These are phyloP conservation scores for Emergomyces africanus DNA, from an alignment of 2,329 filamentous ascomycete species.

Conservation along the genomic window DNA sequence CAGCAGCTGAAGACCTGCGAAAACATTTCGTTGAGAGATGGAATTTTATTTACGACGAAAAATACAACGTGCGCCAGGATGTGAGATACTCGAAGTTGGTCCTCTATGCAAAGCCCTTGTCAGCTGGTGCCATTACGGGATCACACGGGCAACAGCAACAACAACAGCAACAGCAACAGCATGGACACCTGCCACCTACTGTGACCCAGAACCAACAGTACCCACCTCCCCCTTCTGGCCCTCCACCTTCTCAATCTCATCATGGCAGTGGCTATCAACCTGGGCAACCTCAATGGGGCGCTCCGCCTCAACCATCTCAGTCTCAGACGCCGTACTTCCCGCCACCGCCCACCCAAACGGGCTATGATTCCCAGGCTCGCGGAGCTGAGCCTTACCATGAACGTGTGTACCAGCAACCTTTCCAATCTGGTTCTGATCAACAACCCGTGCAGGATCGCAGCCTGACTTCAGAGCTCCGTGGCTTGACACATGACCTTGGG, in stretches of 20 bases:
- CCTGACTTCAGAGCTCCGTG: constrained; percentile 19
- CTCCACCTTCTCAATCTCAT: constrained; percentile 14
- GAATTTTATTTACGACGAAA: constrained; percentile 83
- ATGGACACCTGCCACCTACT: constrained; percentile 7
- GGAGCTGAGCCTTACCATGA: constrained; percentile 19
- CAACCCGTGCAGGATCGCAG: constrained; percentile 17
- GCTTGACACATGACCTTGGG: constrained; percentile 26
- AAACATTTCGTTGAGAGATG: constrained; percentile 90
- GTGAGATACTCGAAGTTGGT: constrained; percentile 33
- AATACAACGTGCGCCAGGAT: constrained; percentile 53
- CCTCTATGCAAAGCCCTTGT: constrained; percentile 22
- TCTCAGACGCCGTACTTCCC: constrained; percentile 29
- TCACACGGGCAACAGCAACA: constrained; percentile 6
- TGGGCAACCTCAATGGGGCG: constrained; percentile 5
- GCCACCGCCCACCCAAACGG: constrained; percentile 26
- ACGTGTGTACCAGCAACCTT: constrained; percentile 16
- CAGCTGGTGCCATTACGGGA: constrained; percentile 10
- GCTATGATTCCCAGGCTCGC: constrained; percentile 20
- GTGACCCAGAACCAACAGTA: constrained; percentile 16
- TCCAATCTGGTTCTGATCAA: constrained; percentile 21
- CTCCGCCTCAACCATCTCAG: constrained; percentile 13
- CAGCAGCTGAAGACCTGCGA: constrained; percentile 83
- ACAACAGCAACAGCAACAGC: constrained; percentile 10
- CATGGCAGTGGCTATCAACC: not conserved
- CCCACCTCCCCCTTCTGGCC: constrained; percentile 28